A percentile compares a stretch with the other conserved stretches of the same genome.
These are phyloP conservation scores for Chaetomiaceae sp. DNA, from an alignment of 2,329 filamentous ascomycete genomes.

Conservation along the genomic window DNA sequence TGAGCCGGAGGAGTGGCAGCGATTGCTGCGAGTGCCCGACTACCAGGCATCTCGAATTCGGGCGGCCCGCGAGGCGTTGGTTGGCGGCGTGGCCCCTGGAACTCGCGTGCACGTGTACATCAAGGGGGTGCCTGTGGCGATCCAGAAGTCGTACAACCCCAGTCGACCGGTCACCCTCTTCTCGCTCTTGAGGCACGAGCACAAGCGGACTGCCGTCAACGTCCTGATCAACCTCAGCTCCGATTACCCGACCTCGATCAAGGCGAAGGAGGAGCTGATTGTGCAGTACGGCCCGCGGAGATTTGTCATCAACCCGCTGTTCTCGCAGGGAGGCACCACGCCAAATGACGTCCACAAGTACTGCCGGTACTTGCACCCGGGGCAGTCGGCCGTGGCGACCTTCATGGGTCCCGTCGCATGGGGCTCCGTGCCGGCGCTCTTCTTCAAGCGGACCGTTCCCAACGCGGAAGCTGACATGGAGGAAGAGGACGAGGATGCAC, in stretches of 20 bases:
- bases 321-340: constrained; percentile 82
- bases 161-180: constrained; percentile 65
- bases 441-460: constrained; percentile 62
- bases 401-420: constrained; percentile 89
- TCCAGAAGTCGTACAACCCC: constrained; percentile 44
- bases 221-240: constrained; percentile 81
- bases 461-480: constrained; percentile 34
- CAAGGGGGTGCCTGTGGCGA: constrained; percentile 40
- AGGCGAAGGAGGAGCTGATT: constrained; percentile 86
- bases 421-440: constrained; percentile 84
- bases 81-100: constrained; percentile 81
- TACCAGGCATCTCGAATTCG: constrained; percentile 78
- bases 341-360: constrained; percentile 98
- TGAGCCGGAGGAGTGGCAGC: constrained; percentile 84
- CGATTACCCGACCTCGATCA: constrained; percentile 68
- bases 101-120: constrained; percentile 78
- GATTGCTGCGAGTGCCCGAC: constrained; percentile 80
- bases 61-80: constrained; percentile 71
- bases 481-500: constrained; percentile 32
- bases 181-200: constrained; percentile 86
- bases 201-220: constrained; percentile 87
- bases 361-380: constrained; percentile 84
- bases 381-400: constrained; percentile 79
- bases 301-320: constrained; percentile 82
- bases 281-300: constrained; percentile 86